Evolutionary conservation across 345 rosid species (phyloP).

Genomic region (Eucalyptus sideroxylon): DNA sequence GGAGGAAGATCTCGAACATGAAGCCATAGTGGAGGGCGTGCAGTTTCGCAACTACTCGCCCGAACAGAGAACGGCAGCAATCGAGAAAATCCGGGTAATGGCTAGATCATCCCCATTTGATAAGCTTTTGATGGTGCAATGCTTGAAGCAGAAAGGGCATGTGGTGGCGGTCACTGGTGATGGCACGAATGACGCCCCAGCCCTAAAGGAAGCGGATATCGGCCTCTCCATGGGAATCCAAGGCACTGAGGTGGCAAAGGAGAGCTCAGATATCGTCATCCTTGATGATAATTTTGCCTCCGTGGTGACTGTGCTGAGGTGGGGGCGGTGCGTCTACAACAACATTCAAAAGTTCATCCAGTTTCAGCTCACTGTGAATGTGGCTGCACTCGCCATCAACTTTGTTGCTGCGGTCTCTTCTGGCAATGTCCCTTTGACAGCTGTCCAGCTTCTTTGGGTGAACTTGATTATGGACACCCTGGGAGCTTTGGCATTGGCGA

Average conservation of each 20-base stretch:
- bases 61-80: too few relatives aligned
- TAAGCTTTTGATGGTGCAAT: too few relatives aligned
- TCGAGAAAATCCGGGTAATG: too few relatives aligned
- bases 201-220: too few relatives aligned
- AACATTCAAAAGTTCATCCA: constrained; percentile 81
- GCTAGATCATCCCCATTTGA: too few relatives aligned
- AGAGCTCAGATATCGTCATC: constrained; percentile 74
- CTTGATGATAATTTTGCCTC: constrained; percentile 70
- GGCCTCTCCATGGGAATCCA: constrained; percentile 4
- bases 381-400: constrained; percentile 61
- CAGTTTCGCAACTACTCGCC: too few relatives aligned
- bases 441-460: constrained; percentile 75
- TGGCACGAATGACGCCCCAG: too few relatives aligned
- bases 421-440: constrained; percentile 64
- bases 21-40: too few relatives aligned
- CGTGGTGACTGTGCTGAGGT: constrained; percentile 52
- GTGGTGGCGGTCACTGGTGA: too few relatives aligned
- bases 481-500: constrained; percentile 65
- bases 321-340: constrained; percentile 78
- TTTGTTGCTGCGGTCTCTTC: constrained; percentile 71
- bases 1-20: too few relatives aligned
- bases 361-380: constrained; percentile 74
- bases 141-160: too few relatives aligned
- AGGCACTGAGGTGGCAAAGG: constrained; percentile 78
- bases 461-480: constrained; percentile 76